Base-by-base conservation (phyloP, 495 filamentous ascomycete genomes). In the Daldinia bambusicola region DNA sequence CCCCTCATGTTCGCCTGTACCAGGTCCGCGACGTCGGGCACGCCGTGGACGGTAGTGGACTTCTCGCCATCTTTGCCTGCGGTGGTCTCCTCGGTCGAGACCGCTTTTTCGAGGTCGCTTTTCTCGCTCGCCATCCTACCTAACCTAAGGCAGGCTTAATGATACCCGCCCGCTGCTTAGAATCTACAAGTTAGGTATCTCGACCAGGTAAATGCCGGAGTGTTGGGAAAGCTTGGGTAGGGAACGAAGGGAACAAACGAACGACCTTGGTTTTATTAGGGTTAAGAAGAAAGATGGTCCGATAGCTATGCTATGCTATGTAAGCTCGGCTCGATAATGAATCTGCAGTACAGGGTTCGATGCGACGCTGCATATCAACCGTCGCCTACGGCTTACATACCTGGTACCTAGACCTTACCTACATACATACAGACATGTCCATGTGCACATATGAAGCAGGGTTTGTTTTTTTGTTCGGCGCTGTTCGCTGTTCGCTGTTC, bases 1-100 rank as follows among this genome's bases (percentile, higher is more conserved):
- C 67, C 70, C 22, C 75, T 70, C 51, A 57, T 63, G 9, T 68
- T 69, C 32, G 75, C 67, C 59, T 75, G 70, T 0, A 61, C 63
- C 2, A 77, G 51, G 34, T 77, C 63, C 12, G 68, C 73, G 55
- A 74, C 62, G 31, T 61, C 38, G 30, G 71, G 63, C 14, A 63
- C 31, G 66, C 61, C 66, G 41, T 61, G 26, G 26, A 26, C 31
- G n/a, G 45, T 16, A 20, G 58, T 30, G 16, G 22, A n/a, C 16
- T 34, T 31, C 18, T 41, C 55, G 32, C 38, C 70, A 50, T 69
- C 66, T 55, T 73, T 73, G 37, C 51, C 43, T 18, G 59, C 3
- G 8, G 57, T 16, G 10, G 51, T 55, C 56, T 73, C 70, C 26
- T 68, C 65, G 14, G 69, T 63, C 0, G 70, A 73, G 45, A 69